phyloP scores from a whole-genome alignment of 306 rosid species.

The Abrus pulchellus region DNA sequence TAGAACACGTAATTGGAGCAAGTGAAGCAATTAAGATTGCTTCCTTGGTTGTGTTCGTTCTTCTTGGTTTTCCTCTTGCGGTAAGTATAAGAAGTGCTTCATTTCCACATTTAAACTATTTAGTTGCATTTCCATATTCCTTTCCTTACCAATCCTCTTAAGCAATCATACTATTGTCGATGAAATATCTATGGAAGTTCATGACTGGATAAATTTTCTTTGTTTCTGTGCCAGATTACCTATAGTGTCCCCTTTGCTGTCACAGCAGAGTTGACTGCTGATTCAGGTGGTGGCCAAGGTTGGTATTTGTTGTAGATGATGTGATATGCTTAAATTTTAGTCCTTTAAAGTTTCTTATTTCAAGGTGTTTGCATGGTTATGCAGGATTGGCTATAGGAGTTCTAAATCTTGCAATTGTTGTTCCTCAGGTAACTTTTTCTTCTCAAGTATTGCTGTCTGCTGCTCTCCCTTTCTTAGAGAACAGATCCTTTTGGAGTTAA shows the following conservation, averaged over 20 bases:
- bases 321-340: constrained; percentile 21
- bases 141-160: constrained; percentile 27
- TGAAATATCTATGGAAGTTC: constrained; percentile 25
- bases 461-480: constrained; percentile 22
- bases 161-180: constrained; percentile 9
- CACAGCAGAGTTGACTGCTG: constrained; percentile 93
- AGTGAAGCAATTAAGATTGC: constrained; percentile 75
- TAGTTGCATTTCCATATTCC: constrained; percentile 23
- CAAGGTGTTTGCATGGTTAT: constrained; percentile 47
- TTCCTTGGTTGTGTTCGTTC: constrained; percentile 85
- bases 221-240: constrained; percentile 81
- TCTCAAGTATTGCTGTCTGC: not conserved
- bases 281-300: constrained; percentile 99
- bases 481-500: constrained; percentile 18
- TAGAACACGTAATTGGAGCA: constrained; percentile 81
- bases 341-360: constrained; percentile 40
- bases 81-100: constrained; percentile 61
- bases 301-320: constrained; percentile 44
- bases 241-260: constrained; percentile 96
- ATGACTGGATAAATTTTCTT: constrained; percentile 37
- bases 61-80: constrained; percentile 98
- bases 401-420: constrained; percentile 93
- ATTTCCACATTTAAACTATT: constrained; percentile 25
- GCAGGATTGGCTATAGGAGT: constrained; percentile 98
- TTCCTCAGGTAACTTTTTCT: constrained; percentile 83